Evolutionary conservation across 2,329 filamentous ascomycete species (phyloP).

Genomic region (Corniculantispora saksenae): DNA sequence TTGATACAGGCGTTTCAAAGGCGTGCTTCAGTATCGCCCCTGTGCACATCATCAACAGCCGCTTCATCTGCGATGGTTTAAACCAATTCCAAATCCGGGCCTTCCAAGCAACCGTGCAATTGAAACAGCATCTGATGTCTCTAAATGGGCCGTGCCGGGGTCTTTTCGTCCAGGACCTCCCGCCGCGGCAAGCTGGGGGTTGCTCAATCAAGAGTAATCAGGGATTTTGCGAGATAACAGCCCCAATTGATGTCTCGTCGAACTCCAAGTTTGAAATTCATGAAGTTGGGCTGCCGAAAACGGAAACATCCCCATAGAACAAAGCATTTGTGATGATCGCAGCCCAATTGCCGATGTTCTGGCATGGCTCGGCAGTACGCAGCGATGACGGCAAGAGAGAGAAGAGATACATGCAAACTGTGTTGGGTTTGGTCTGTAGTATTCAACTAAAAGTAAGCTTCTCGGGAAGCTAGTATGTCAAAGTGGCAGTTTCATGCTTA

Average conservation of each 20-base stretch:
- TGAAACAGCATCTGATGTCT: not conserved
- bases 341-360: too few species aligned
- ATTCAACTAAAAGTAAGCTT: not conserved
- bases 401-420: not conserved
- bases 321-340: too few species aligned
- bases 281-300: too few species aligned
- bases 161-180: not conserved
- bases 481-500: too few species aligned
- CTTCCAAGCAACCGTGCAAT: not conserved
- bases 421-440: not conserved
- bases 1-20: conserved; percentile 13
- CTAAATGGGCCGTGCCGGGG: not conserved
- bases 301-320: too few species aligned
- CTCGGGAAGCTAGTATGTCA: not conserved
- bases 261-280: too few species aligned
- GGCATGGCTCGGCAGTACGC: not conserved
- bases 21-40: conserved; percentile 1
- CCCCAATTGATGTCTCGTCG: too few species aligned
- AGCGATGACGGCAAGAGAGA: too few species aligned
- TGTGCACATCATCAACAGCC: not conserved
- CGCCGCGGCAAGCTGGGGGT: not conserved
- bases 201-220: too few species aligned
- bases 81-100: conserved; percentile 9
- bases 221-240: too few species aligned
- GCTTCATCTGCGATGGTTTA: not conserved